Conservation (phyloP, 2,329 filamentous ascomycete genomes). For the Elsinoe australis region DNA sequence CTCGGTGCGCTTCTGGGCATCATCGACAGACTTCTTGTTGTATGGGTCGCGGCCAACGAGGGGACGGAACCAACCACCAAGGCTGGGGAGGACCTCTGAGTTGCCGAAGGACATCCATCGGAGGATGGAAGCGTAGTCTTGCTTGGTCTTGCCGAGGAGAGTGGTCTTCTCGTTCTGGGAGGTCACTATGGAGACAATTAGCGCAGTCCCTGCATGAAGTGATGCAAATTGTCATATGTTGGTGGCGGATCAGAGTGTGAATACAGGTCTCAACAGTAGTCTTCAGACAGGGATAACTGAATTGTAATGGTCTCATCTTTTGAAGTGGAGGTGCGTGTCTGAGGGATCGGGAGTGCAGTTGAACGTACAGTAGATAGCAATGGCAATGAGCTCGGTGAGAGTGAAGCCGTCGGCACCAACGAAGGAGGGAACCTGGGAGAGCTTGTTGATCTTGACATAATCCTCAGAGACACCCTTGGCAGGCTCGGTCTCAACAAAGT, state of each 20-base stretch:
- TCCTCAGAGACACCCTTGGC: constrained; percentile 59
- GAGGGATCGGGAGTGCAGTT: constrained; percentile 16
- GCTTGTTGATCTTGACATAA: constrained; percentile 77
- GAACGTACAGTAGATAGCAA: constrained; percentile 83
- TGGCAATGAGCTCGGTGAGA: constrained; percentile 84
- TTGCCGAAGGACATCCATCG: constrained; percentile 98
- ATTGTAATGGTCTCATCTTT: constrained; percentile 68
- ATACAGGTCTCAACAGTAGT: constrained; percentile 70
- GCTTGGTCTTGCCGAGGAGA: constrained; percentile 98
- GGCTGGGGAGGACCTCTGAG: constrained; percentile 65
- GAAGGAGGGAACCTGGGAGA: constrained; percentile 90
- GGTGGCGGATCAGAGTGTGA: constrained; percentile 65
- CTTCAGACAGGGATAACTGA: constrained; percentile 99
- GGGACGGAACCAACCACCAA: constrained; percentile 79
- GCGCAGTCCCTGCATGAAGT: too few relatives aligned
- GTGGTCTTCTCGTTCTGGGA: constrained; percentile 99
- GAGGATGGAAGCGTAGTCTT: constrained; percentile 97
- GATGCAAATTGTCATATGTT: constrained; percentile 20
- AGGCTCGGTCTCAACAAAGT: constrained; percentile 66
- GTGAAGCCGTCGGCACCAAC: constrained; percentile 84
- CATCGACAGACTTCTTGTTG: constrained; percentile 97
- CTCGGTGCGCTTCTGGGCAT: constrained; percentile 59
- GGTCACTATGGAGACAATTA: too few relatives aligned
- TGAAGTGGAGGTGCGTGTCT: constrained; percentile 24
- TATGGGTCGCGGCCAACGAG: constrained; percentile 74